Evolutionary conservation across 2,329 filamentous ascomycete genomes (phyloP).

Genomic region (Clarireedia sp.): DNA sequence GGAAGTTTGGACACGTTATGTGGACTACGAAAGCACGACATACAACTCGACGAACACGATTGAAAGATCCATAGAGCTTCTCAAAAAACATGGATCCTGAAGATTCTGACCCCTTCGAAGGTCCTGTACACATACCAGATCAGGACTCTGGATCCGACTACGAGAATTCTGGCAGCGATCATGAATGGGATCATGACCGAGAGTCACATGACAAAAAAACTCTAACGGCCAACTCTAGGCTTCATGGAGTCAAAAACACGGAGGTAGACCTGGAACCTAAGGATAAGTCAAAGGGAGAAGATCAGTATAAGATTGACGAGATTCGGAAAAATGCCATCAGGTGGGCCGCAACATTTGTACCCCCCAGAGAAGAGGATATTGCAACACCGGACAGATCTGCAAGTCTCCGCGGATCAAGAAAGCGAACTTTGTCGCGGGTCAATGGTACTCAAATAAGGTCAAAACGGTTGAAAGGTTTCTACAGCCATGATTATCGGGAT

Average conservation of each 20-base stretch:
- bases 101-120: slow-evolving; percentile 8
- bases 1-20: slow-evolving; percentile 12
- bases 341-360: slow-evolving; percentile 25
- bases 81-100: slow-evolving; percentile 16
- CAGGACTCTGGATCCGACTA: slow-evolving; percentile 26
- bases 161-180: slow-evolving; percentile 18
- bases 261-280: background rate
- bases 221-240: background rate
- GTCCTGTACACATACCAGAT: slow-evolving; percentile 6
- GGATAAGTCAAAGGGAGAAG: background rate
- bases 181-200: slow-evolving; percentile 10
- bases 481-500: slow-evolving; percentile 41
- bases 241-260: background rate
- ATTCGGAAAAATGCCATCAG: slow-evolving; percentile 14
- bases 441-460: slow-evolving; percentile 13
- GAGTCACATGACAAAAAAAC: slow-evolving; percentile 11
- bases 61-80: slow-evolving; percentile 11
- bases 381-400: slow-evolving; percentile 14
- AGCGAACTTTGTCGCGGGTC: slow-evolving; percentile 15
- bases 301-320: slow-evolving; percentile 8
- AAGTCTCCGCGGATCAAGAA: slow-evolving; percentile 8
- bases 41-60: slow-evolving; percentile 12
- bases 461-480: slow-evolving; percentile 33
- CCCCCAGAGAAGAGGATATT: slow-evolving; percentile 20
- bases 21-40: slow-evolving; percentile 6